These are phyloP conservation scores for Cladosporium sp. DNA, from an alignment of 2,329 filamentous ascomycete genomes.

Conservation along the genomic window DNA sequence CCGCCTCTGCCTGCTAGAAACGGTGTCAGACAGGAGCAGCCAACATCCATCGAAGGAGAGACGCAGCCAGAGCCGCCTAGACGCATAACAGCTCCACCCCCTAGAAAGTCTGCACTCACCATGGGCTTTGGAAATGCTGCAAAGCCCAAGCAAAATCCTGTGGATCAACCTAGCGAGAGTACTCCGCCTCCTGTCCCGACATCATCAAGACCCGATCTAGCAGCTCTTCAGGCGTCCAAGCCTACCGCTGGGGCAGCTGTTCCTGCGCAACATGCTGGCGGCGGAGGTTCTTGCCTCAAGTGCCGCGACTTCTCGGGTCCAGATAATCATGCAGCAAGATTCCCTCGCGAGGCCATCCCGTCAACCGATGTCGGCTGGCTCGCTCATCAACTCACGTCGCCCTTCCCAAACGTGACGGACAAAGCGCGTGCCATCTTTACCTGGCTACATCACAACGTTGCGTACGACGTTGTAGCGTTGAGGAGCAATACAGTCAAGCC, in stretches of 20 bases:
- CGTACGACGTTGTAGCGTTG: conserved; percentile 78
- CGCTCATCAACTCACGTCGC: conserved; percentile 72
- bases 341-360: conserved; percentile 71
- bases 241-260: conserved; percentile 36
- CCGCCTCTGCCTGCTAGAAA: conserved; percentile 12
- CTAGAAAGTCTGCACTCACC: conserved; percentile 30
- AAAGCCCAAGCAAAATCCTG: conserved; percentile 18
- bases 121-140: conserved; percentile 31
- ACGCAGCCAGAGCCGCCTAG: conserved; percentile 16
- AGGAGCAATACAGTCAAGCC: conserved; percentile 68
- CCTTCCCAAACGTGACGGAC: conserved; percentile 85
- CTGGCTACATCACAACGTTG: conserved; percentile 93
- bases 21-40: conserved; percentile 8
- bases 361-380: conserved; percentile 68
- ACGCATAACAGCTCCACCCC: conserved; percentile 26
- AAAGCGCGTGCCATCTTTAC: conserved; percentile 92
- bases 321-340: conserved; percentile 74
- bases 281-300: conserved; percentile 62
- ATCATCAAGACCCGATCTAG: conserved; percentile 58
- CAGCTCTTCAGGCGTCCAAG: conserved; percentile 56
- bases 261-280: conserved; percentile 17
- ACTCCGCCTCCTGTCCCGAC: conserved; percentile 55
- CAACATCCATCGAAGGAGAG: not conserved
- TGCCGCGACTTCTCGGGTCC: conserved; percentile 87
- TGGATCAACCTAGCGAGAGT: conserved; percentile 22